Evolutionary conservation across 345 rosid species (phyloP).

Genomic region (Gossypium raimondii): DNA sequence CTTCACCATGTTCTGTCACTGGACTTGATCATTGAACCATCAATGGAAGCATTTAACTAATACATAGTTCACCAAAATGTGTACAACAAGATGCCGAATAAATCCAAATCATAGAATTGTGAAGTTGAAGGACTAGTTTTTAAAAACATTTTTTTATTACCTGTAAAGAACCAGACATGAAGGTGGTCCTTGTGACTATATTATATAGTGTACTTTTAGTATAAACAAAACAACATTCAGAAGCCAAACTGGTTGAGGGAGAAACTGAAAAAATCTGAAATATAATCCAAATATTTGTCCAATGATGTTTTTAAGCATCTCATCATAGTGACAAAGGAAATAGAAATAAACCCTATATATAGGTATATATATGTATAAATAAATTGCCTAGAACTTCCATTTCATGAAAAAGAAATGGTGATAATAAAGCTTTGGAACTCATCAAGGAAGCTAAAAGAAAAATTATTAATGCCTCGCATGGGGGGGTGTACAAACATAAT

Average conservation of each 20-base stretch:
- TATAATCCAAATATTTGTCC: constrained; percentile 21
- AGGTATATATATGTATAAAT: background rate
- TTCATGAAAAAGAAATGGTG: constrained; percentile 9
- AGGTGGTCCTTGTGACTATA: background rate
- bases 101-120: background rate
- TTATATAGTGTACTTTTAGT: constrained; percentile 6
- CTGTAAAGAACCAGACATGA: constrained; percentile 20
- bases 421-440: constrained; percentile 11
- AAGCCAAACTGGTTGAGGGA: constrained; percentile 6
- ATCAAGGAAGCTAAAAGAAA: no score
- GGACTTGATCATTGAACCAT: constrained; percentile 30
- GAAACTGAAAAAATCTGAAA: no score
- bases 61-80: background rate
- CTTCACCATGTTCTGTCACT: constrained; percentile 36
- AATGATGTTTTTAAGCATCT: constrained; percentile 14
- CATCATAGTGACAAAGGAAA: constrained; percentile 12
- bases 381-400: constrained; percentile 10
- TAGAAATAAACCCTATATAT: background rate
- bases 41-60: constrained; percentile 1
- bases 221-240: constrained; percentile 19
- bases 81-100: background rate
- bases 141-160: constrained; percentile 12
- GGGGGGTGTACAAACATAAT: background rate
- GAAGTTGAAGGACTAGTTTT: constrained; percentile 14
- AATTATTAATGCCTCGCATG: constrained; percentile 15